Percentiles rank a stretch among this genome's conserved stretches.
Conservation (phyloP, 768 basidiomycete species). For the Termitomyces sp. region DNA sequence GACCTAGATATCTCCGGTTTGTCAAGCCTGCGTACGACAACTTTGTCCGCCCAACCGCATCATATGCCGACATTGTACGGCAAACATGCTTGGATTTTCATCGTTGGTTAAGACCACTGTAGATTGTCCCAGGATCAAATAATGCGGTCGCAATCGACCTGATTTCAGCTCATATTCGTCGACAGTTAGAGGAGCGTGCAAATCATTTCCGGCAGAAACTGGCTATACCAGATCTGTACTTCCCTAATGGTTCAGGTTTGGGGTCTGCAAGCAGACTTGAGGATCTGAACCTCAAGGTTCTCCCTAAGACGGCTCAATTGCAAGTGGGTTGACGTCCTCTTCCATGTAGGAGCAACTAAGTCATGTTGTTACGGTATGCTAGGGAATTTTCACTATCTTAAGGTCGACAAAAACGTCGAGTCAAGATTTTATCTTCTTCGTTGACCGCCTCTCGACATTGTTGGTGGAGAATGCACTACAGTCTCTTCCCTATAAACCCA, state of each 20-base stretch:
- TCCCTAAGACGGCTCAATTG: constrained; percentile 78
- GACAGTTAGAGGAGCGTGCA: constrained; percentile 76
- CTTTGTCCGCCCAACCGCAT: constrained; percentile 84
- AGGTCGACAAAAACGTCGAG: constrained; percentile 63
- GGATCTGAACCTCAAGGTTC: constrained; percentile 52
- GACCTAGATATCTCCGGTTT: constrained; percentile 75
- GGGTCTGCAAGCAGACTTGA: constrained; percentile 28
- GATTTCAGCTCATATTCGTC: constrained; percentile 84
- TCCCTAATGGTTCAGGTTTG: constrained; percentile 22
- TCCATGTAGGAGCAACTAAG: not conserved
- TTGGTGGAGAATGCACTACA: constrained; percentile 83
- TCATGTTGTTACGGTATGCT: not conserved
- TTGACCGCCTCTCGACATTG: constrained; percentile 79
- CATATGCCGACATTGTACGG: constrained; percentile 82
- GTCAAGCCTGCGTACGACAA: constrained; percentile 95
- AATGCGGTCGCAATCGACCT: constrained; percentile 91
- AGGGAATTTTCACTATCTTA: constrained; percentile 90
- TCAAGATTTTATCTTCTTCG: constrained; percentile 92
- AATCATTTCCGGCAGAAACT: constrained; percentile 70
- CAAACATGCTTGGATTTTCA: not conserved
- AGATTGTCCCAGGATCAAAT: constrained; percentile 95
- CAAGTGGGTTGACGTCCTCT: constrained; percentile 44
- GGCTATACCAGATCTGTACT: constrained; percentile 44
- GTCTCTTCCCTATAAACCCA: constrained; percentile 64
- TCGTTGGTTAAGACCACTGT: not conserved